Base-by-base conservation (phyloP, 352 stramenopile species). In the Pythium graminicola region DNA sequence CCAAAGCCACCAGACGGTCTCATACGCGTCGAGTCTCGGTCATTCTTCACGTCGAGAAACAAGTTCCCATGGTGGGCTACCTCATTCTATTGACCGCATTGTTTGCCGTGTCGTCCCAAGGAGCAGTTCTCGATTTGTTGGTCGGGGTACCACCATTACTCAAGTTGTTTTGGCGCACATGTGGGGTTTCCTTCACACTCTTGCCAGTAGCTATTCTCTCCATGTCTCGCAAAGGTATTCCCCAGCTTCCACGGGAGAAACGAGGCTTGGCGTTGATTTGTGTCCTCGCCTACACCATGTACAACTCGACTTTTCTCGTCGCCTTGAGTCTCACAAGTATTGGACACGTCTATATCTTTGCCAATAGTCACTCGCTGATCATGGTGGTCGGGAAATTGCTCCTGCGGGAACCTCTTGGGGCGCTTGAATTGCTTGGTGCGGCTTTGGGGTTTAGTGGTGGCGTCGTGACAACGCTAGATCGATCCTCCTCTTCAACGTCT, bases 281-380 rank as follows among this genome's bases (percentile, higher is more conserved):
- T 62, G 31, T 42, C 64, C n/a, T 77, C 9, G 55, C 69, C 6
- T 78, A 81, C 57, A 38, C 71, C 17, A 56, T 62, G n/a, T 80
- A 71, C 55, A 76, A 75, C 26, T 50, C 67, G n/a, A 67, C 74
- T 23, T 82, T 85, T 54, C 59, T 85, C 17, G 39, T 72, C 19
- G 69, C 74, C 10, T 50, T 82, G 5, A 71, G 62, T 24, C 65
- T 79, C 32, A 81, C 69, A 14, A 81, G 69, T 26, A 69, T 82
- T 45, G 67, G 72, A 7, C 71, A 81, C 50, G 70, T 66, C 17
- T 82, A 82, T 53, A 79, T 83, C 29, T 82, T 85, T 27, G 62
- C 48, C 52, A 82, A 79, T 43, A 70, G 69, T 35, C 72, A 82
- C 53, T 82, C 71, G 56, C 45, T 85, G 49, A 54, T 85, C 26